A percentile compares a stretch with the other conserved stretches of the same genome.
Conservation (phyloP, 2,329 filamentous ascomycete species). For the Epicoccum nigrum region DNA sequence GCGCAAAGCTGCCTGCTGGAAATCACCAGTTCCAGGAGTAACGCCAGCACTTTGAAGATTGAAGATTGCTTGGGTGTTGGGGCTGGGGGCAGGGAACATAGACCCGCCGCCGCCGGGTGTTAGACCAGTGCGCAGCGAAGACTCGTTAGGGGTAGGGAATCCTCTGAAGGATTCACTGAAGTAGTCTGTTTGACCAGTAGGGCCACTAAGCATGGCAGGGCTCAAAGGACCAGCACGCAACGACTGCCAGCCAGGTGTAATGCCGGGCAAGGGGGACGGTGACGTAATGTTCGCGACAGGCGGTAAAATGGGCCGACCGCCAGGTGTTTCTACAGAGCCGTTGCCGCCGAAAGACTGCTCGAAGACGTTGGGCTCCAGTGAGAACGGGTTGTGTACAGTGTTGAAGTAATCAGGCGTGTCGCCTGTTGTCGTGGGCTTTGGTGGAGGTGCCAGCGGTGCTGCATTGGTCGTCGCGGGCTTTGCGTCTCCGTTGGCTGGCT, state of each 20-base stretch:
- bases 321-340: constrained; percentile 71
- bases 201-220: constrained; percentile 95
- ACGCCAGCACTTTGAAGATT: constrained; percentile 80
- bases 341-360: constrained; percentile 78
- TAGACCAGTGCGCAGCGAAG: constrained; percentile 84
- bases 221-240: constrained; percentile 91
- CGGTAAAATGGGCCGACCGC: constrained; percentile 76
- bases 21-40: constrained; percentile 90
- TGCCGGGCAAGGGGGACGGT: constrained; percentile 77
- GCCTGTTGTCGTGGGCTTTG: constrained; percentile 51
- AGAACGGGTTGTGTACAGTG: constrained; percentile 61
- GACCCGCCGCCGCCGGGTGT: constrained; percentile 94
- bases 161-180: constrained; percentile 84
- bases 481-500: constrained; percentile 29
- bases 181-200: constrained; percentile 74
- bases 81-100: constrained; percentile 94
- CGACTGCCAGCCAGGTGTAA: constrained; percentile 83
- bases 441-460: constrained; percentile 60
- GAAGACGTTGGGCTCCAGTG: constrained; percentile 92
- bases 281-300: constrained; percentile 91
- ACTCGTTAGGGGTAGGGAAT: constrained; percentile 96
- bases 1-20: constrained; percentile 89
- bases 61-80: constrained; percentile 83
- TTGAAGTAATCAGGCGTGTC: constrained; percentile 60
- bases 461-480: constrained; percentile 50